phyloP scores from a whole-genome alignment of 2,329 filamentous ascomycete species.

The Botrytis aclada region DNA sequence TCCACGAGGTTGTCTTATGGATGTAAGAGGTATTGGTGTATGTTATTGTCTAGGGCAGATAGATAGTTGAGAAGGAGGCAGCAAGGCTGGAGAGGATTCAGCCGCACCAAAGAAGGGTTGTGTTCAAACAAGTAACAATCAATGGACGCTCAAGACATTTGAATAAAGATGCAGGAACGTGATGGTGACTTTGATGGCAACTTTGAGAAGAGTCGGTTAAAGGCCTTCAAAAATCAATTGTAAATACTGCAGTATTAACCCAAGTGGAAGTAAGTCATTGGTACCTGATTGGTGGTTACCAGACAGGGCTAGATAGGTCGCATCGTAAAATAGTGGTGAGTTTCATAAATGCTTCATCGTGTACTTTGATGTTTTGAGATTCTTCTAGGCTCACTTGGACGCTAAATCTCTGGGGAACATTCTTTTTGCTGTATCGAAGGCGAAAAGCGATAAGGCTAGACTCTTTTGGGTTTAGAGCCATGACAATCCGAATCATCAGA shows the following conservation, averaged over 20 bases:
- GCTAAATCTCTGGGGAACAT: neutral
- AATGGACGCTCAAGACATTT: neutral
- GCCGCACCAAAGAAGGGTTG: neutral
- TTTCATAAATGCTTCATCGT: conserved; percentile 14
- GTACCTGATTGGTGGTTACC: neutral
- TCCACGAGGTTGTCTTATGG: neutral
- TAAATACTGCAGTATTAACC: neutral
- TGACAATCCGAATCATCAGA: neutral
- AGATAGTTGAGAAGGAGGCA: neutral
- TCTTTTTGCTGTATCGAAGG: neutral
- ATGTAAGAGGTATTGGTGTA: neutral
- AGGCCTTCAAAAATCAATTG: neutral
- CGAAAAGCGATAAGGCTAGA: neutral
- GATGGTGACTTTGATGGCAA: neutral
- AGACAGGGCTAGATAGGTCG: neutral
- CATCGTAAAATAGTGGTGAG: neutral
- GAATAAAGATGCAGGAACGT: neutral
- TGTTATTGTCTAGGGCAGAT: neutral
- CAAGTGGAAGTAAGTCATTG: neutral
- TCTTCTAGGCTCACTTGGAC: neutral
- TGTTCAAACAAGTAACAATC: conserved; percentile 1
- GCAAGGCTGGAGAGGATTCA: neutral
- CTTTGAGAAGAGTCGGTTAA: neutral
- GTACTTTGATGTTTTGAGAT: conserved; percentile 1
- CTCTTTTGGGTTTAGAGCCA: neutral